Evolutionary conservation across 176 grass and related monocot species (phyloP).

Genomic region (Ensete ventricosum): DNA sequence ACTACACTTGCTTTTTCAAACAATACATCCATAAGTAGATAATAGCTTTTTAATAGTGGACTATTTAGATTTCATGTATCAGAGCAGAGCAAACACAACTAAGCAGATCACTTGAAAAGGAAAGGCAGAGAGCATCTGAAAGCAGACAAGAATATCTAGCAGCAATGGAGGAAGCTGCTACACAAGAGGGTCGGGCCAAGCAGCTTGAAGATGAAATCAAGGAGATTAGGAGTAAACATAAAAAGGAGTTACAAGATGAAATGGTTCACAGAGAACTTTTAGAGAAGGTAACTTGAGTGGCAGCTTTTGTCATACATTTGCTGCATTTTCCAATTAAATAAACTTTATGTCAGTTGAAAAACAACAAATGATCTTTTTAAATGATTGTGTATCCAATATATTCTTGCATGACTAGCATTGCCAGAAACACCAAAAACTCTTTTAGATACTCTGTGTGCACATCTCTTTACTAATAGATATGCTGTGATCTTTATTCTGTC

Average conservation of each 20-base stretch:
- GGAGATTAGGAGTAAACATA: conserved; percentile 72
- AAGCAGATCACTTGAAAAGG: conserved; percentile 94
- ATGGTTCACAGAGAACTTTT: conserved; percentile 68
- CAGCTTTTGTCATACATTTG: not conserved
- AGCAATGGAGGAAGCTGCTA: conserved; percentile 76
- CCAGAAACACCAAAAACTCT: not conserved
- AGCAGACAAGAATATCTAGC: conserved; percentile 91
- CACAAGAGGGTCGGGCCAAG: conserved; percentile 82
- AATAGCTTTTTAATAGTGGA: not conserved
- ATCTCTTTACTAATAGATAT: not conserved
- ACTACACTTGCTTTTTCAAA: not conserved
- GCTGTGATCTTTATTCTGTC: not conserved
- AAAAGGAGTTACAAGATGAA: conserved; percentile 76
- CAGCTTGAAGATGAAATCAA: conserved; percentile 96
- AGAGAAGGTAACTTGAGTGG: conserved; percentile 51
- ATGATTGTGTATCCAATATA: not conserved
- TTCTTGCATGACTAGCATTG: not conserved
- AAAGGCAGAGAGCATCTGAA: conserved; percentile 97
- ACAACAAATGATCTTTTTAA: conserved; percentile 1
- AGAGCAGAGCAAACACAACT: conserved; percentile 99
- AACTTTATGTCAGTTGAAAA: not conserved
- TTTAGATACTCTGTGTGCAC: not conserved
- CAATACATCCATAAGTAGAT: not conserved
- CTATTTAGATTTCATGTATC: conserved; percentile 75
- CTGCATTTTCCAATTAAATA: conserved; percentile 1